phyloP scores from a whole-genome alignment of 148 eudicot species.

The Cornus kousa region DNA sequence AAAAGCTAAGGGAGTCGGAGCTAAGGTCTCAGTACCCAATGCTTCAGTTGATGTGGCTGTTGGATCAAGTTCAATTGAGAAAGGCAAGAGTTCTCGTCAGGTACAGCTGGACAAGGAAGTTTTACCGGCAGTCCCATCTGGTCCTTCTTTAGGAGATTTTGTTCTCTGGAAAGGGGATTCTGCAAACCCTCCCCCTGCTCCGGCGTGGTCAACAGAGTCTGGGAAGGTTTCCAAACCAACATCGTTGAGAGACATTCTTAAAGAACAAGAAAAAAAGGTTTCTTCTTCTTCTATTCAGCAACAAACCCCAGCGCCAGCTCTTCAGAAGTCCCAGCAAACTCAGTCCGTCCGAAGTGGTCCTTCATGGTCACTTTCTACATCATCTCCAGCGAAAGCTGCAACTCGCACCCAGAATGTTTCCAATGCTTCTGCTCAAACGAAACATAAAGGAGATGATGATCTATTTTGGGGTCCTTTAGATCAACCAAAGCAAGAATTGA shows the following conservation, averaged over 20 bases:
- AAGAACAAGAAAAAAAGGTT: conserved; percentile 65
- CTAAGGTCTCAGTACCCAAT: conserved; percentile 41
- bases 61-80: conserved; percentile 58
- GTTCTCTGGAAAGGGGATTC: conserved; percentile 89
- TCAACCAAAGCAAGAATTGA: conserved; percentile 69
- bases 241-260: conserved; percentile 81
- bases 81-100: conserved; percentile 56
- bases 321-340: conserved; percentile 50
- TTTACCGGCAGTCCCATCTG: conserved; percentile 70
- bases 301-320: conserved; percentile 38
- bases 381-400: conserved; percentile 60
- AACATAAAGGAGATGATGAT: conserved; percentile 81
- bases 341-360: conserved; percentile 43
- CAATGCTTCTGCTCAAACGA: conserved; percentile 47
- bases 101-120: conserved; percentile 63
- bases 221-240: conserved; percentile 57
- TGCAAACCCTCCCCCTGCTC: conserved; percentile 56
- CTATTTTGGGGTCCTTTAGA: conserved; percentile 95
- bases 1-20: conserved; percentile 63
- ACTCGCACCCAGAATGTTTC: conserved; percentile 45
- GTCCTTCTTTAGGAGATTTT: conserved; percentile 93
- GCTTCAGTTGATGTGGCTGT: conserved; percentile 40
- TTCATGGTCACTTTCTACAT: conserved; percentile 49
- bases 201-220: conserved; percentile 90
- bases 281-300: conserved; percentile 35